Conservation (phyloP, 73 alveolate genomes). For the Paramecium pentaurelia region DNA sequence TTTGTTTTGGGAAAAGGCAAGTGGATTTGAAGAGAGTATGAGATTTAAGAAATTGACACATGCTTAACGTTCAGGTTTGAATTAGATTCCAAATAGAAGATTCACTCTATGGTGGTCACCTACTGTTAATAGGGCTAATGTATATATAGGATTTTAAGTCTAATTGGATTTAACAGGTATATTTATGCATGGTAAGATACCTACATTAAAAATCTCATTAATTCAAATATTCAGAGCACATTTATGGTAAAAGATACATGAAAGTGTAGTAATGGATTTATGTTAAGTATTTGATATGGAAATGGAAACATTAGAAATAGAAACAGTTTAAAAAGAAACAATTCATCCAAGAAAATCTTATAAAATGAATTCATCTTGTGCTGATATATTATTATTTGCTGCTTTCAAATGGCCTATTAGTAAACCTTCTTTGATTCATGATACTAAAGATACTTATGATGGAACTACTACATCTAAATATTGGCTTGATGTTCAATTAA, state of each 20-base stretch:
- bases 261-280: slow-evolving; percentile 99
- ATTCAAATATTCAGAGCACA: slow-evolving; percentile 99
- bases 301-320: slow-evolving; percentile 96
- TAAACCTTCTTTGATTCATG: slow-evolving; percentile 97
- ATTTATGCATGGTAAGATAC: slow-evolving; percentile 99
- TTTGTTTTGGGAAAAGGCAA: slow-evolving; percentile 97
- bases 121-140: slow-evolving; percentile 99
- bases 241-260: slow-evolving; percentile 99
- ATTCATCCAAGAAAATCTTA: slow-evolving; percentile 98
- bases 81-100: slow-evolving; percentile 99
- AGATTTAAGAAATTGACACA: slow-evolving; percentile 99
- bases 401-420: slow-evolving; percentile 99
- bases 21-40: slow-evolving; percentile 99
- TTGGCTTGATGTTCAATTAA: slow-evolving; percentile 99
- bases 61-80: slow-evolving; percentile 99
- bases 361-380: slow-evolving; percentile 99
- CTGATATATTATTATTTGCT: slow-evolving; percentile 98
- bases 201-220: slow-evolving; percentile 98
- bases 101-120: slow-evolving; percentile 99
- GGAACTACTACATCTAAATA: slow-evolving; percentile 95
- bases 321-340: slow-evolving; percentile 98
- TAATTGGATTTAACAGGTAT: slow-evolving; percentile 99
- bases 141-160: slow-evolving; percentile 99
- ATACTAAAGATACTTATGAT: slow-evolving; percentile 95
- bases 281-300: slow-evolving; percentile 99